phyloP scores from a whole-genome alignment of 73 alveolate genomes.

The Blepharisma japonicum region DNA sequence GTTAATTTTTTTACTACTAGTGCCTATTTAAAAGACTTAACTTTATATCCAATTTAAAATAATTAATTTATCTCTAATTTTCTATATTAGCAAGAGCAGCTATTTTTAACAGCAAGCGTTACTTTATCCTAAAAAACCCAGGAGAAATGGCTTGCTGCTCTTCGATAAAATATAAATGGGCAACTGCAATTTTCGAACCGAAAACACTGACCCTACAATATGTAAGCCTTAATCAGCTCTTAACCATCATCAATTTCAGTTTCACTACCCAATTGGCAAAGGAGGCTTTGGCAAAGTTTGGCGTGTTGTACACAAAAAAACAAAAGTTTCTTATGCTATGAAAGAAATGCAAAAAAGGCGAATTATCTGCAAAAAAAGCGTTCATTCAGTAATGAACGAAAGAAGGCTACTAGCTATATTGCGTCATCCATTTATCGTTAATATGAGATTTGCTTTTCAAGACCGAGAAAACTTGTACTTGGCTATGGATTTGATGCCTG shows the following conservation, averaged over 20 bases:
- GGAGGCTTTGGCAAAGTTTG: slow-evolving; percentile 87
- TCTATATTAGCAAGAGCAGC: too few species aligned
- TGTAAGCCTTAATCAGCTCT: too few species aligned
- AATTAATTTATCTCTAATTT: too few species aligned
- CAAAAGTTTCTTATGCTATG: slow-evolving; percentile 72
- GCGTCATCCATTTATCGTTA: slow-evolving; percentile 81
- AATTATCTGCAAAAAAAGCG: slow-evolving; percentile 76
- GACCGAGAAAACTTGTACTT: slow-evolving; percentile 87
- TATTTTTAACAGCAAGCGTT: too few species aligned
- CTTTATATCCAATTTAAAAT: too few species aligned
- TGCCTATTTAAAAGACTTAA: too few species aligned
- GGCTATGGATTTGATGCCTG: slow-evolving; percentile 85
- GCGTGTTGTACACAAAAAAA: slow-evolving; percentile 72
- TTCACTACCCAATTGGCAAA: slow-evolving; percentile 41
- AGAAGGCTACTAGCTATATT: slow-evolving; percentile 73
- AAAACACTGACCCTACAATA: background rate
- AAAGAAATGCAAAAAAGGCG: slow-evolving; percentile 81
- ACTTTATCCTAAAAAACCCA: too few species aligned
- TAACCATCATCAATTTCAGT: slow-evolving; percentile 27
- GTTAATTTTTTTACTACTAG: too few species aligned
- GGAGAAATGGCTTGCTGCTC: too few species aligned
- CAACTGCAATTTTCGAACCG: slow-evolving; percentile 51
- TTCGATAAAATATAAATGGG: slow-evolving; percentile 34
- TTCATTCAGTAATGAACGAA: slow-evolving; percentile 89
- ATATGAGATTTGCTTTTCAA: slow-evolving; percentile 92